Conservation (phyloP, 2,329 filamentous ascomycete species). For the Pseudogymnoascus sp. region DNA sequence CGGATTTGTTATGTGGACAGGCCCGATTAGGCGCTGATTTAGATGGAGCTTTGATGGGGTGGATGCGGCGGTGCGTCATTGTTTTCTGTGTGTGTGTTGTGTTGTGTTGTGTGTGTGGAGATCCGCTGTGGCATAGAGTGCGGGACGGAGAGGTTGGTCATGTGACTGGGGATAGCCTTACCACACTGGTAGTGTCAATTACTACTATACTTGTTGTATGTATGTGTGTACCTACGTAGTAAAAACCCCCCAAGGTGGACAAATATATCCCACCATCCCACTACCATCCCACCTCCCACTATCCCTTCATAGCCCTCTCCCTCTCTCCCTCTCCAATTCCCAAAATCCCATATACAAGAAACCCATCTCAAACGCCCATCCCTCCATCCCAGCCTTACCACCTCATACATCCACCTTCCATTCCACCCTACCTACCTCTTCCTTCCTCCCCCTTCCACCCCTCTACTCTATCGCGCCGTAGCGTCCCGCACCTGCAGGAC, state of each 20-base stretch:
- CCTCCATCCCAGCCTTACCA: neutral
- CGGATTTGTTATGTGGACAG: neutral
- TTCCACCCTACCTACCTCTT: neutral
- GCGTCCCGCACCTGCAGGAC: neutral
- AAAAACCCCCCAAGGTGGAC: neutral
- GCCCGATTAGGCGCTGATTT: slow-evolving; percentile 1
- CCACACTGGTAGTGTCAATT: neutral
- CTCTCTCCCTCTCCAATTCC: neutral
- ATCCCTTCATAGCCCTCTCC: neutral
- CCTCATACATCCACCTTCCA: neutral
- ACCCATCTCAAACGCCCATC: neutral
- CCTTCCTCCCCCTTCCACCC: neutral
- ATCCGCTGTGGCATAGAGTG: neutral
- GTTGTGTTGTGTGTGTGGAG: neutral
- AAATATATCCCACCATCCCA: neutral
- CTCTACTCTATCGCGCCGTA: neutral
- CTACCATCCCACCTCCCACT: neutral
- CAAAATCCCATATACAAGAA: neutral
- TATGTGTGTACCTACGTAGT: too few relatives aligned
- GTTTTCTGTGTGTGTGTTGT: neutral
- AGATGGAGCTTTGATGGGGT: neutral
- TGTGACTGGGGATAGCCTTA: neutral
- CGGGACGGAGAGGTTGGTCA: neutral
- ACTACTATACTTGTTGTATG: too few relatives aligned
- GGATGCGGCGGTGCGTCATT: neutral